Conservation (phyloP, 768 basidiomycete genomes). For the Grammothele lineata region DNA sequence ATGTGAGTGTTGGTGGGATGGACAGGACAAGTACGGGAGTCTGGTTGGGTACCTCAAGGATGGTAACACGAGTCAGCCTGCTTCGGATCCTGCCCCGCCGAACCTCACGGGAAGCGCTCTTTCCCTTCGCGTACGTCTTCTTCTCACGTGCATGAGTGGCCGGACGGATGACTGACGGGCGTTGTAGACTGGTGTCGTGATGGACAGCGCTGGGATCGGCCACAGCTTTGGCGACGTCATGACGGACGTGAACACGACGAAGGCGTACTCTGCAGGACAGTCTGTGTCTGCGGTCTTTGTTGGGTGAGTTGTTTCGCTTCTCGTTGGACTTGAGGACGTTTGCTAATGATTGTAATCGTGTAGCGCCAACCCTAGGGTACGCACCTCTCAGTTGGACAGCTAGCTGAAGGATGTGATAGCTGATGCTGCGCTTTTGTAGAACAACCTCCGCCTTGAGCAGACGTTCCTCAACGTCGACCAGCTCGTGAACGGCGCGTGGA, state of each 20-base stretch:
- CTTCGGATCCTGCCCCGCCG: conserved; percentile 60
- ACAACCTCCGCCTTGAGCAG: conserved; percentile 69
- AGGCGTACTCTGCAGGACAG: conserved; percentile 51
- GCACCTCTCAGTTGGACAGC: conserved; percentile 16
- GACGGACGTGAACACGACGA: conserved; percentile 43
- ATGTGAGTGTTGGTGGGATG: background rate
- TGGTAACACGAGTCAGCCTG: conserved; percentile 38
- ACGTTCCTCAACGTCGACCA: conserved; percentile 71
- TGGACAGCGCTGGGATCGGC: conserved; percentile 53
- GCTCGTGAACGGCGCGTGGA: conserved; percentile 46
- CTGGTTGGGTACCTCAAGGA: conserved; percentile 62
- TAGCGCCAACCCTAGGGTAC: conserved; percentile 66
- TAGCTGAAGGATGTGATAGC: no score
- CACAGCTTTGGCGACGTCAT: conserved; percentile 61
- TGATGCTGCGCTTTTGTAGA: no score
- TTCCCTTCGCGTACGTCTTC: conserved; percentile 51
- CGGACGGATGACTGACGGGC: background rate
- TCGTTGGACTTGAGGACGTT: background rate
- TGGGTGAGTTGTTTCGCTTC: conserved; percentile 30
- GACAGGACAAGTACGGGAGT: conserved; percentile 56
- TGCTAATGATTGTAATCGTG: background rate
- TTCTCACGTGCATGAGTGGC: background rate
- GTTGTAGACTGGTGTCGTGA: conserved; percentile 52
- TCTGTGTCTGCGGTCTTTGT: conserved; percentile 62
- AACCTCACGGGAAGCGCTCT: conserved; percentile 65